Conservation (phyloP, 2,329 filamentous ascomycete genomes). For the Colletotrichum melonis region DNA sequence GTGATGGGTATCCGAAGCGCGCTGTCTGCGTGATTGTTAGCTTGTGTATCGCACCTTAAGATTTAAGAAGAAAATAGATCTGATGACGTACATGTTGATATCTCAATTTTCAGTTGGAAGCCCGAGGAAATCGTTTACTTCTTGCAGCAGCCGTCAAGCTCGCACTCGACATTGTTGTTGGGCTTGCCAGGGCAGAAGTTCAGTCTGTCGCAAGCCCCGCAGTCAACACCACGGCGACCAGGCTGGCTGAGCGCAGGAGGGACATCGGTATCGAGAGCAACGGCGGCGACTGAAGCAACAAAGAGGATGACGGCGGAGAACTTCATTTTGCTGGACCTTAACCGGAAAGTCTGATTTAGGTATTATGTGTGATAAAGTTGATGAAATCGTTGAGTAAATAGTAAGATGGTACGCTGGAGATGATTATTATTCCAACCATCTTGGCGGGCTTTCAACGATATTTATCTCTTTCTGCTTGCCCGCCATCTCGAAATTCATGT, state of each 20-base stretch:
- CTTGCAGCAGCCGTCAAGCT: conserved; percentile 25
- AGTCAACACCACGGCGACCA: conserved; percentile 25
- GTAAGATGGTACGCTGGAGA: not conserved
- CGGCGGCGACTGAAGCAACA: conserved; percentile 23
- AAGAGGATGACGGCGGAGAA: conserved; percentile 21
- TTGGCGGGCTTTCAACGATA: not conserved
- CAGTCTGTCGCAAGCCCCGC: conserved; percentile 15
- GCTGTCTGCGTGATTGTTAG: too few relatives aligned
- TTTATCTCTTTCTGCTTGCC: not conserved
- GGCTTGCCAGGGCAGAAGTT: conserved; percentile 30
- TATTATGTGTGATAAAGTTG: not conserved
- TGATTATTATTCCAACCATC: not conserved
- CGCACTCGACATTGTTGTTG: conserved; percentile 27
- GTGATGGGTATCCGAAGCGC: too few relatives aligned
- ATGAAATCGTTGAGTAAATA: too few relatives aligned
- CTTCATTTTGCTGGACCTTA: conserved; percentile 27
- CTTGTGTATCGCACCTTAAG: too few relatives aligned
- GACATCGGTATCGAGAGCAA: conserved; percentile 20
- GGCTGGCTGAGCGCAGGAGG: conserved; percentile 20
- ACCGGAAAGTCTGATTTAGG: conserved; percentile 10
- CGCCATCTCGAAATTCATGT: not conserved
- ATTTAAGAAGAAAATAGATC: too few relatives aligned
- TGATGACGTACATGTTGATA: too few relatives aligned
- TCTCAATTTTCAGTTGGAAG: too few relatives aligned
- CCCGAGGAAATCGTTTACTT: not conserved